phyloP scores from a whole-genome alignment of 202 grass and related monocot genomes.

The Eragrostis tef region DNA sequence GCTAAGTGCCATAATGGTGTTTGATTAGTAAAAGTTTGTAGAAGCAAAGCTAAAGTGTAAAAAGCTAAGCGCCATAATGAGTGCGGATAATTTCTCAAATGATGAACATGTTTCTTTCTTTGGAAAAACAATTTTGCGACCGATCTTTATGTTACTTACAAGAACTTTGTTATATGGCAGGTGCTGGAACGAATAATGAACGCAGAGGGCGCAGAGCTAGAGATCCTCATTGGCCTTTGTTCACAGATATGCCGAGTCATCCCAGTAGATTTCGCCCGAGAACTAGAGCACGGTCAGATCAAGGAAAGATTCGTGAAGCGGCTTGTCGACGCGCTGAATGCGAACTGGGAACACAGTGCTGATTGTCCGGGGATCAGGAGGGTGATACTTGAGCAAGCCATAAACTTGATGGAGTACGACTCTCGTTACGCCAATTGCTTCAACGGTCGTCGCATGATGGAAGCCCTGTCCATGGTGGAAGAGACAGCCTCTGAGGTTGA shows the following conservation, averaged over 20 bases:
- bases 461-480: not conserved
- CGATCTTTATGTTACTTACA: not conserved
- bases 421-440: not conserved
- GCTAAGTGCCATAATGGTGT: no score
- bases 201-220: not conserved
- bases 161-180: not conserved
- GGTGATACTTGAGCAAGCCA: constrained; percentile 27
- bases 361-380: constrained; percentile 36
- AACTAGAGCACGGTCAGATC: constrained; percentile 3
- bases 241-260: constrained; percentile 13
- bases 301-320: not conserved
- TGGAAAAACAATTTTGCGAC: no score
- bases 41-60: no score
- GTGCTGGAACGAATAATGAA: constrained; percentile 18
- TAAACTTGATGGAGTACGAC: not conserved
- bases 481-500: not conserved
- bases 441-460: not conserved
- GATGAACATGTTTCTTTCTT: no score
- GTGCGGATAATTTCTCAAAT: no score
- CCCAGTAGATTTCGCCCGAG: constrained; percentile 1
- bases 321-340: not conserved
- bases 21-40: no score
- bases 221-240: constrained; percentile 37
- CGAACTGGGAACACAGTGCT: not conserved
- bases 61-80: no score